These are phyloP conservation scores for Biscogniauxia sp. DNA, from an alignment of 2,329 filamentous ascomycete species.

Conservation along the genomic window DNA sequence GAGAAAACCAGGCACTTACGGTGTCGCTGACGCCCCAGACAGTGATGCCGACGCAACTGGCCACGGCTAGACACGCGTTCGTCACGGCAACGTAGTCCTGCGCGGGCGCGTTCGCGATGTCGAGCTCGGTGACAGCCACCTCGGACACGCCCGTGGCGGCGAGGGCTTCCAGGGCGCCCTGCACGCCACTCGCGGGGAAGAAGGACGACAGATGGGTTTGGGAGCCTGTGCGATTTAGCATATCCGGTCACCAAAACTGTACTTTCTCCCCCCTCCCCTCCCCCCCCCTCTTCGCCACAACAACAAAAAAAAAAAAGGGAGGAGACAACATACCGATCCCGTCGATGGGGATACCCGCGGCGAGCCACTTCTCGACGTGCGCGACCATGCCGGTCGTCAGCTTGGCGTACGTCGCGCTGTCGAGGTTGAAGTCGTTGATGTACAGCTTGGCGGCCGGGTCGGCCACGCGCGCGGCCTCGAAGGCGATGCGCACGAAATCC, in stretches of 20 bases:
- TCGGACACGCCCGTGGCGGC: slow-evolving; percentile 42
- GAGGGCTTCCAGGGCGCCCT: slow-evolving; percentile 42
- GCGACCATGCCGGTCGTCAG: slow-evolving; percentile 42
- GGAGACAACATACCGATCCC: slow-evolving; percentile 38
- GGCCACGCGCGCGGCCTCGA: slow-evolving; percentile 61
- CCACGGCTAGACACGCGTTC: slow-evolving; percentile 44
- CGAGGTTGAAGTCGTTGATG: slow-evolving; percentile 70
- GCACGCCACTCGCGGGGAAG: slow-evolving; percentile 36
- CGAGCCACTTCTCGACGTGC: slow-evolving; percentile 49
- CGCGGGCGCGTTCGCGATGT: slow-evolving; percentile 46
- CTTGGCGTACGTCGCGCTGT: slow-evolving; percentile 57
- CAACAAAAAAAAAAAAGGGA: not conserved
- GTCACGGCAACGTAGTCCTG: slow-evolving; percentile 42
- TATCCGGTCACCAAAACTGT: too few species aligned
- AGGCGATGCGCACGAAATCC: slow-evolving; percentile 66
- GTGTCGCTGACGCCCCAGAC: slow-evolving; percentile 36
- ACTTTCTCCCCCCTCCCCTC: too few species aligned
- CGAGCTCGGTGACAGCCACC: slow-evolving; percentile 55
- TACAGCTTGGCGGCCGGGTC: slow-evolving; percentile 66
- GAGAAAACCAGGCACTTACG: not conserved
- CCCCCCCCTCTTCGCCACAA: too few species aligned
- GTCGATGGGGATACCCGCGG: slow-evolving; percentile 53
- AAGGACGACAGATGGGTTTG: slow-evolving; percentile 46
- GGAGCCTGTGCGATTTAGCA: slow-evolving; percentile 32
- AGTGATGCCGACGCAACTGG: slow-evolving; percentile 51